Conservation (phyloP, 2,329 filamentous ascomycete genomes). For the Cryphonectria nitschkei region DNA sequence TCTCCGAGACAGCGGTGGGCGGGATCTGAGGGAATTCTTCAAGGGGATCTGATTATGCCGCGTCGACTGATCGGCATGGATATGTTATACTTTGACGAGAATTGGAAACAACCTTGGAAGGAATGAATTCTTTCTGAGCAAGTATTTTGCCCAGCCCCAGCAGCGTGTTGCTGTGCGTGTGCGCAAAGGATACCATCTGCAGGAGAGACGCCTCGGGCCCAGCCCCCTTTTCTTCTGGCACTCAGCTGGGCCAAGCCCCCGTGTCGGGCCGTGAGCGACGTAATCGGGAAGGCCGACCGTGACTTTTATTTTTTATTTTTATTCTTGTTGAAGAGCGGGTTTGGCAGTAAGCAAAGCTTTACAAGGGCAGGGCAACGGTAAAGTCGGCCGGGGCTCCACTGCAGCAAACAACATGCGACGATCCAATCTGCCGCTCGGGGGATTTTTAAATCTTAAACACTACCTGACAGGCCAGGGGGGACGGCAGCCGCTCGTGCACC, state of each 20-base stretch:
- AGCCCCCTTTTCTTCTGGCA: not conserved
- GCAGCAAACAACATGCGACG: not conserved
- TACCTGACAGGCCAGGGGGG: not conserved
- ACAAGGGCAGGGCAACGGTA: not conserved
- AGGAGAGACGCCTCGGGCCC: not conserved
- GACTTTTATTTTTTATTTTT: not conserved
- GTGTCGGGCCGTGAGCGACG: not conserved
- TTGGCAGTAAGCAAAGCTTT: not conserved
- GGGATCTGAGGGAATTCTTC: not conserved
- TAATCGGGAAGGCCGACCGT: conserved; percentile 1
- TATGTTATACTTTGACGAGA: not conserved
- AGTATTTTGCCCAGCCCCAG: not conserved
- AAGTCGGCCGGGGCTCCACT: not conserved
- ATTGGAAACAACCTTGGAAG: not conserved
- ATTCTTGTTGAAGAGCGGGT: not conserved
- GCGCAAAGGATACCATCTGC: not conserved
- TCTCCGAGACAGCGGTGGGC: conserved; percentile 4
- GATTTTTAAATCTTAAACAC: not conserved
- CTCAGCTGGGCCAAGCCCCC: not conserved
- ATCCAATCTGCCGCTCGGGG: not conserved
- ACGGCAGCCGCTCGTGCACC: not conserved
- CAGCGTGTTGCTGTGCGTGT: not conserved
- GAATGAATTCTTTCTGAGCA: not conserved
- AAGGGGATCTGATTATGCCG: not conserved
- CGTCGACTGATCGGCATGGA: not conserved